Conservation (phyloP, 371 early-diverging fungal genomes). For the Mycotypha africana region DNA sequence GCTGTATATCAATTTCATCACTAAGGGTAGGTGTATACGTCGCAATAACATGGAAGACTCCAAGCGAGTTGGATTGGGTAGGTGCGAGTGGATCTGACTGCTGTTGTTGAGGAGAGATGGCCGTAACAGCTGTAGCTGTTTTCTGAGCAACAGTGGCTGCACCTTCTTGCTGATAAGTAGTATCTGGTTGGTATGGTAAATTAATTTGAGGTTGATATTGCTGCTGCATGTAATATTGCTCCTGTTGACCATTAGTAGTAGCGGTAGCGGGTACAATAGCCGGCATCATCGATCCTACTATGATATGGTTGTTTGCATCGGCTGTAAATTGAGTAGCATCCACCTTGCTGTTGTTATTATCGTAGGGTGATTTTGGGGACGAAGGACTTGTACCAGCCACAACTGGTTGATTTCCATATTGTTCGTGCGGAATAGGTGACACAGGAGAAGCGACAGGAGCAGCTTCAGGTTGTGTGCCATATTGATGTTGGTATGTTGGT, state of each 20-base stretch:
- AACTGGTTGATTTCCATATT: no score
- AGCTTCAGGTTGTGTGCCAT: slow-evolving; percentile 4
- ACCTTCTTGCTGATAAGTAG: not conserved
- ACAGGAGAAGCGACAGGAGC: slow-evolving; percentile 1
- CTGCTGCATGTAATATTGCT: not conserved
- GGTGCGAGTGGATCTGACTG: no score
- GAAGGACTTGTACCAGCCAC: no score
- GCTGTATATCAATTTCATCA: slow-evolving; percentile 63
- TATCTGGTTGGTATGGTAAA: slow-evolving; percentile 6
- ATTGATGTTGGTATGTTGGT: slow-evolving; percentile 11
- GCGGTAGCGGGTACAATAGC: not conserved
- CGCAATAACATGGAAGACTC: slow-evolving; percentile 45
- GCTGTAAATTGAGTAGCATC: slow-evolving; percentile 7
- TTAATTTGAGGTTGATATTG: slow-evolving; percentile 1
- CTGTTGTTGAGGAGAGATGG: not conserved
- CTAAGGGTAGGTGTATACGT: slow-evolving; percentile 60
- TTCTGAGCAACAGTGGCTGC: slow-evolving; percentile 6
- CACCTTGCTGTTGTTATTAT: slow-evolving; percentile 1
- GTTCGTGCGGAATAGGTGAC: not conserved
- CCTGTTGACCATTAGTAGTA: not conserved
- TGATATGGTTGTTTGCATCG: slow-evolving; percentile 17
- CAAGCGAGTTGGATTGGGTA: slow-evolving; percentile 37
- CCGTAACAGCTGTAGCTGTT: not conserved
- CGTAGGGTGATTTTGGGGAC: slow-evolving; percentile 3
- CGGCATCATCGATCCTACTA: slow-evolving; percentile 10